phyloP scores from a whole-genome alignment of 257 asterid genomes.

The Catharanthus roseus region DNA sequence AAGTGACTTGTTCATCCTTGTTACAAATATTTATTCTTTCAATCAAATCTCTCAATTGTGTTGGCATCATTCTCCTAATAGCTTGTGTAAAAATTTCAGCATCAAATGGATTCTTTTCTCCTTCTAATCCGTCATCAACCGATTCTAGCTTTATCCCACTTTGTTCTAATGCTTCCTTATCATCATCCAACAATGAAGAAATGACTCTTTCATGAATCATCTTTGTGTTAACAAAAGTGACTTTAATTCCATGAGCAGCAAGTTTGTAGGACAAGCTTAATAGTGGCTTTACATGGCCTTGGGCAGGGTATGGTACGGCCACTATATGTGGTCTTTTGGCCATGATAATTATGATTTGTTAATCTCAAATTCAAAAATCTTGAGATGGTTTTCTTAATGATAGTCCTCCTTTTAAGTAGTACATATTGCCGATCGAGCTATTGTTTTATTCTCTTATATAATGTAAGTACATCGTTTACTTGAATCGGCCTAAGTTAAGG shows the following conservation, averaged over 20 bases:
- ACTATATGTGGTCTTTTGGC: slow-evolving; percentile 14
- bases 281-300: slow-evolving; percentile 54
- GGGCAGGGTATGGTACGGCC: slow-evolving; percentile 46
- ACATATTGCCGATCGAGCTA: no score
- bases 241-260: slow-evolving; percentile 40
- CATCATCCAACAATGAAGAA: slow-evolving; percentile 1
- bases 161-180: neutral
- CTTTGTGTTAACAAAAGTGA: slow-evolving; percentile 43
- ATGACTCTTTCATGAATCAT: slow-evolving; percentile 26
- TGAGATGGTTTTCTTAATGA: no score
- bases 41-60: slow-evolving; percentile 15
- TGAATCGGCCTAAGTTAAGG: no score
- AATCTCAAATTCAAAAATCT: no score
- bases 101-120: slow-evolving; percentile 17
- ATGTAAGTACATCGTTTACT: no score
- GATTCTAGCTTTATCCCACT: slow-evolving; percentile 15
- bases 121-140: slow-evolving; percentile 23
- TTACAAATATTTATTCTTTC: slow-evolving; percentile 15
- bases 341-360: no score
- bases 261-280: slow-evolving; percentile 32
- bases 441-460: no score
- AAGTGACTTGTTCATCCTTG: slow-evolving; percentile 24
- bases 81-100: neutral
- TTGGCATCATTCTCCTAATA: slow-evolving; percentile 1
- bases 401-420: no score